phyloP scores from a whole-genome alignment of 202 grass and related monocot genomes.

The Hordeum pubiflorum region DNA sequence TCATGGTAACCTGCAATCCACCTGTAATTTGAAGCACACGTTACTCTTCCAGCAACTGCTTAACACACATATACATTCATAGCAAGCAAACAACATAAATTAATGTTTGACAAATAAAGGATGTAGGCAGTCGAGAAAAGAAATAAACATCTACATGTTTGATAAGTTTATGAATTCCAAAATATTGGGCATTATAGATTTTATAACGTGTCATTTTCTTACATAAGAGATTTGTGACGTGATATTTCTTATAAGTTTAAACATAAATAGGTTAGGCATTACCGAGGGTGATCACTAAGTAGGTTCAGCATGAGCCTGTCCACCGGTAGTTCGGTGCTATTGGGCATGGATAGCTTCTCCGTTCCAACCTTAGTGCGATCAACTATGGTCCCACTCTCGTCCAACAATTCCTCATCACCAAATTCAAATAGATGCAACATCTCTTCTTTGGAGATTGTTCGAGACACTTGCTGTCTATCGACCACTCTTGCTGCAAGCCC shows the following conservation, averaged over 20 bases:
- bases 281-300: slow-evolving; percentile 63
- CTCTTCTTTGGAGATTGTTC: slow-evolving; percentile 98
- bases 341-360: slow-evolving; percentile 25
- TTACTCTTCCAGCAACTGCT: slow-evolving; percentile 4
- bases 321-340: slow-evolving; percentile 27
- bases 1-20: slow-evolving; percentile 97
- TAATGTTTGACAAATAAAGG: not conserved
- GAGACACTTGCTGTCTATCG: slow-evolving; percentile 88
- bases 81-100: not conserved
- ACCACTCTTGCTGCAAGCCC: slow-evolving; percentile 96
- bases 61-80: slow-evolving; percentile 8
- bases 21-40: slow-evolving; percentile 33
- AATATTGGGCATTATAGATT: not conserved
- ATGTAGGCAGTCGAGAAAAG: not conserved
- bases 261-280: slow-evolving; percentile 34
- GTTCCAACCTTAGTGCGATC: slow-evolving; percentile 19
- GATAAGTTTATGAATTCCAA: not conserved
- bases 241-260: not conserved
- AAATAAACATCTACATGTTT: not conserved
- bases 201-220: not conserved
- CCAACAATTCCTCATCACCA: slow-evolving; percentile 76
- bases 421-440: slow-evolving; percentile 95
- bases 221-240: not conserved
- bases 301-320: slow-evolving; percentile 79
- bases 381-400: slow-evolving; percentile 34